Evolutionary conservation across 225 moss, liverwort and hornwort species (phyloP).

Genomic region (Antitrichia curtipendula): DNA sequence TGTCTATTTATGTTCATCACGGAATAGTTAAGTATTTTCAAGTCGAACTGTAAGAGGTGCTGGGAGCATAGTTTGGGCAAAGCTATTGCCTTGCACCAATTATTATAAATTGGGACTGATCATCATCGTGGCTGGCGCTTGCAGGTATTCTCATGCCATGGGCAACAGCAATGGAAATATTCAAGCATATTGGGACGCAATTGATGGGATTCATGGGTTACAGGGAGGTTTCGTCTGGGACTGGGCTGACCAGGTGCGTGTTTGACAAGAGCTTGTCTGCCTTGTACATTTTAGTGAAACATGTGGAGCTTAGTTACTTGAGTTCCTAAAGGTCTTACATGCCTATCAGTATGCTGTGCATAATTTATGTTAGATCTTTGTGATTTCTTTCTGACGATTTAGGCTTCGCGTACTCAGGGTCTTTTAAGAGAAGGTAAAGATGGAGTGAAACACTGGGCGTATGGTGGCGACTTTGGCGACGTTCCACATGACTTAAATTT

Average conservation of each 20-base stretch:
- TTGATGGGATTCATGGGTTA: constrained; percentile 70
- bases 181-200: constrained; percentile 78
- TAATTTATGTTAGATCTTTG: neutral
- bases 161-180: constrained; percentile 97
- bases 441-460: constrained; percentile 80
- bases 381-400: neutral
- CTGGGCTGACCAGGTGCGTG: constrained; percentile 90
- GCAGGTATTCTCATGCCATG: constrained; percentile 97
- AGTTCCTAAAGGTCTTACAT: neutral
- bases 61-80: neutral
- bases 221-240: constrained; percentile 99
- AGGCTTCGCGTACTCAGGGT: constrained; percentile 30
- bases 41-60: neutral
- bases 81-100: neutral
- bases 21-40: neutral
- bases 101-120: neutral
- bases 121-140: neutral
- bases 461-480: constrained; percentile 98
- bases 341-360: neutral
- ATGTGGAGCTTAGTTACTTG: neutral
- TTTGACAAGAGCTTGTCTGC: neutral
- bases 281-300: neutral
- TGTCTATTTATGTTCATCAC: neutral
- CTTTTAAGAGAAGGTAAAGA: constrained; percentile 69
- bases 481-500: constrained; percentile 90